Conservation (phyloP, 345 rosid genomes). For the Hibiscus syriacus region DNA sequence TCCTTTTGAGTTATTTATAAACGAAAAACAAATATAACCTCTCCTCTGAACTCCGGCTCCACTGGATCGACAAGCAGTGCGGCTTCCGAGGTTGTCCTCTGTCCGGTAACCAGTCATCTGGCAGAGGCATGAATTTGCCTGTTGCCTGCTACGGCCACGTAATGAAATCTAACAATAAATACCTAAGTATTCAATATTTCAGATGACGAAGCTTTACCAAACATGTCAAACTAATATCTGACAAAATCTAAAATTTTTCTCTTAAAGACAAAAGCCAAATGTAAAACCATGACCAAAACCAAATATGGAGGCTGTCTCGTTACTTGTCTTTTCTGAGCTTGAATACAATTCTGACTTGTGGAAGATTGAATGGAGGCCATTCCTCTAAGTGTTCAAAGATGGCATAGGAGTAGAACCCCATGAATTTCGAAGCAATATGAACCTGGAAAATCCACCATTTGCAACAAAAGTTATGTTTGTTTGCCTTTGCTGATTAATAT, state of each 20-base stretch:
- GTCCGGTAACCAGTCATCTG: conserved; percentile 52
- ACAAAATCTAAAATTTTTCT: neutral
- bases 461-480: neutral
- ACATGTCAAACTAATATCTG: neutral
- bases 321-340: conserved; percentile 63
- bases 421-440: conserved; percentile 52
- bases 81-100: conserved; percentile 65
- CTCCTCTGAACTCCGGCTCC: conserved; percentile 77
- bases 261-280: neutral
- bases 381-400: conserved; percentile 63
- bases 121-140: conserved; percentile 70
- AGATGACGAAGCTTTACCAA: neutral
- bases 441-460: conserved; percentile 33
- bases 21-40: conserved; percentile 32
- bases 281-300: neutral
- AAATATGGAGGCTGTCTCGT: neutral
- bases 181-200: neutral
- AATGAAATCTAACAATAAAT: conserved; percentile 44
- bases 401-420: conserved; percentile 78
- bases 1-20: neutral
- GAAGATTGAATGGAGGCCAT: conserved; percentile 78
- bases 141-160: conserved; percentile 62
- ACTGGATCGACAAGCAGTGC: conserved; percentile 66
- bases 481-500: neutral
- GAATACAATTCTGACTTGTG: conserved; percentile 76